Evolutionary conservation across 495 filamentous ascomycete species (phyloP).

Genomic region (Parathielavia hyrcaniae): DNA sequence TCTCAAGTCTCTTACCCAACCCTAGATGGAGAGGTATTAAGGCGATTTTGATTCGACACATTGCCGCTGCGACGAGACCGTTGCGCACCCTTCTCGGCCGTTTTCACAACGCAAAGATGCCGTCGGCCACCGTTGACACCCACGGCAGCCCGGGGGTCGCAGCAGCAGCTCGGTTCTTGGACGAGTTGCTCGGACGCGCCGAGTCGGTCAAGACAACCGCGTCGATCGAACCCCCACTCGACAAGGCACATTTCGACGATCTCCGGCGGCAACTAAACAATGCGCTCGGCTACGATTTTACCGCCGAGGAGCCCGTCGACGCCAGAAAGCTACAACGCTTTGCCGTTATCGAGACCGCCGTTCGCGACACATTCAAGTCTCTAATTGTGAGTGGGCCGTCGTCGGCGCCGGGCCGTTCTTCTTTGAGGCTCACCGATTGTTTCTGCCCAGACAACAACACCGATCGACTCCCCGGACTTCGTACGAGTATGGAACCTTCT

Average conservation of each 20-base stretch:
- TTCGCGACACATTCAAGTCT: constrained; percentile 67
- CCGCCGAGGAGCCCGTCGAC: constrained; percentile 22
- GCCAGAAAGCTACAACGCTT: constrained; percentile 45
- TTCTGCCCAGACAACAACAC: constrained; percentile 51
- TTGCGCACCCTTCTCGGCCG: not conserved
- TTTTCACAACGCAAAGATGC: constrained; percentile 30
- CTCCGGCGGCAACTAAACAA: constrained; percentile 38
- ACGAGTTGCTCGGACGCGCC: constrained; percentile 58
- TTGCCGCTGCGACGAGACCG: not conserved
- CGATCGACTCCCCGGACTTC: constrained; percentile 68
- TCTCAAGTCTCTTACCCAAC: not conserved
- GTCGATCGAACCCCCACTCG: constrained; percentile 73
- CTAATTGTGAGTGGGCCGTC: constrained; percentile 54
- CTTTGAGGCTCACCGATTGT: not conserved
- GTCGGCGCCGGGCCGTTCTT: not conserved
- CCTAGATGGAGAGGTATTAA: not conserved
- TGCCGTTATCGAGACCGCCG: constrained; percentile 70
- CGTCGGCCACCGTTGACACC: constrained; percentile 34
- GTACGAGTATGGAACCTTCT: constrained; percentile 86
- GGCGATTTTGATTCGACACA: not conserved
- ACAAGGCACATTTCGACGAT: constrained; percentile 52
- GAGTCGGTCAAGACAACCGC: constrained; percentile 56
- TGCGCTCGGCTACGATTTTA: constrained; percentile 29
- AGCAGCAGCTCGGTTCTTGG: constrained; percentile 50
- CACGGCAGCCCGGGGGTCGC: constrained; percentile 52